Evolutionary conservation across 768 basidiomycete species (phyloP).

Genomic region (Boletus reticuloceps): DNA sequence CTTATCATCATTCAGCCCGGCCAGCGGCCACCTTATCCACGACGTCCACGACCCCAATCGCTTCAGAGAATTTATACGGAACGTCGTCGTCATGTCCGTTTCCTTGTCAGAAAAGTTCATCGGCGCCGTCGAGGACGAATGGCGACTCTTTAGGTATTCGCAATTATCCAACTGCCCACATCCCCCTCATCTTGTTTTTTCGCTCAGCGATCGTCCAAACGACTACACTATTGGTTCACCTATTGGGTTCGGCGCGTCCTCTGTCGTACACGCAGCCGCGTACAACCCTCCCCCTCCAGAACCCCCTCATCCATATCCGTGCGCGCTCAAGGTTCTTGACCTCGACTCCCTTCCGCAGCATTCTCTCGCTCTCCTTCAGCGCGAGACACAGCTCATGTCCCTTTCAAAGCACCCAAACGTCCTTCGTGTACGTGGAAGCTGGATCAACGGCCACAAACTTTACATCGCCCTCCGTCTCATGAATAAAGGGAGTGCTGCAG

Average conservation of each 20-base stretch:
- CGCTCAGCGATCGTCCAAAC: conserved; percentile 54
- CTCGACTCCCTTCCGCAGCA: conserved; percentile 73
- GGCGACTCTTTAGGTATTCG: conserved; percentile 72
- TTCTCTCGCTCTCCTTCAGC: conserved; percentile 69
- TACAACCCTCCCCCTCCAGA: conserved; percentile 48
- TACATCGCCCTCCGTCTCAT: conserved; percentile 87
- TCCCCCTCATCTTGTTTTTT: background rate
- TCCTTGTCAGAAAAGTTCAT: conserved; percentile 47
- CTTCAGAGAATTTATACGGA: background rate
- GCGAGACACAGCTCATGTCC: conserved; percentile 91
- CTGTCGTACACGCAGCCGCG: conserved; percentile 79
- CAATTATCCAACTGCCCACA: background rate
- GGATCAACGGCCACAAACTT: conserved; percentile 82
- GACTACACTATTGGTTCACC: conserved; percentile 78
- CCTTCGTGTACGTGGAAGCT: conserved; percentile 84
- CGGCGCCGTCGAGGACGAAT: conserved; percentile 81
- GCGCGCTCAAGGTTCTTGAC: conserved; percentile 88
- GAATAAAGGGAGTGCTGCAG: conserved; percentile 84
- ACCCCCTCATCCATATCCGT: conserved; percentile 45
- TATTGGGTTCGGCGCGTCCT: conserved; percentile 91
- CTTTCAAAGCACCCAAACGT: conserved; percentile 93
- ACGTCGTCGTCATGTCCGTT: conserved; percentile 13
- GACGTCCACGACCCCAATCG: background rate
- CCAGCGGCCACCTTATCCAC: background rate
- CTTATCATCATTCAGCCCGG: background rate